Percentiles rank a stretch among this genome's conserved stretches.
phyloP scores from a whole-genome alignment of 306 rosid species.

The Lotus japonicus region DNA sequence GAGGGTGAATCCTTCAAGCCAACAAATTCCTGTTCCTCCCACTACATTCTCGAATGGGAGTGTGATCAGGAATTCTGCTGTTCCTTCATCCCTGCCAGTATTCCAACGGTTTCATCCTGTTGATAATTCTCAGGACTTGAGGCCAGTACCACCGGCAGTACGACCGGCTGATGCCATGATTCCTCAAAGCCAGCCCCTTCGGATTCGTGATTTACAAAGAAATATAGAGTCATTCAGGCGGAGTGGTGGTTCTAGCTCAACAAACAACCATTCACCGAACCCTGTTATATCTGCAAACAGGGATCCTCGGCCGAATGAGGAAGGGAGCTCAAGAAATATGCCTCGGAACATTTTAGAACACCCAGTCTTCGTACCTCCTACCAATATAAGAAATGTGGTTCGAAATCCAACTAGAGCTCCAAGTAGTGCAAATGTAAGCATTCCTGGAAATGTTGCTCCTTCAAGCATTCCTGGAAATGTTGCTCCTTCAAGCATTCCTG shows the following conservation, averaged over 20 bases:
- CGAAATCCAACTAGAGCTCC: constrained; percentile 48
- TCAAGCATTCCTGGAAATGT: too few relatives aligned
- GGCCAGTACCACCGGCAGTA: constrained; percentile 41
- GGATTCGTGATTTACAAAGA: constrained; percentile 58
- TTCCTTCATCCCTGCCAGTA: constrained; percentile 42
- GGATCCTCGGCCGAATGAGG: constrained; percentile 46
- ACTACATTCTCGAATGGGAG: constrained; percentile 41
- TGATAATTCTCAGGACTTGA: constrained; percentile 51
- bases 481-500: too few relatives aligned
- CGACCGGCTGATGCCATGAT: constrained; percentile 46
- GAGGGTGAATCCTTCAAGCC: constrained; percentile 60
- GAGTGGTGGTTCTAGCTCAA: constrained; percentile 63
- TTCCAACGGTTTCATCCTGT: constrained; percentile 46
- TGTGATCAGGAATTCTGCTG: constrained; percentile 48
- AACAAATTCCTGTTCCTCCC: constrained; percentile 42
- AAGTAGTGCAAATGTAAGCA: constrained; percentile 36
- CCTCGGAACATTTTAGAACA: constrained; percentile 55
- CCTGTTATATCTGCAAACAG: constrained; percentile 39
- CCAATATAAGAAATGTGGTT: constrained; percentile 54
- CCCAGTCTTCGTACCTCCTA: constrained; percentile 58
- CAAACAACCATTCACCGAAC: constrained; percentile 47
- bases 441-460: too few relatives aligned
- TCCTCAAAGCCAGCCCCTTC: constrained; percentile 59
- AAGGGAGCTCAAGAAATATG: constrained; percentile 49
- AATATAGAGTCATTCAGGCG: constrained; percentile 60